Evolutionary conservation across 1,284 basidiomycete species (phyloP).

Genomic region (Ceratobasidium sp.): DNA sequence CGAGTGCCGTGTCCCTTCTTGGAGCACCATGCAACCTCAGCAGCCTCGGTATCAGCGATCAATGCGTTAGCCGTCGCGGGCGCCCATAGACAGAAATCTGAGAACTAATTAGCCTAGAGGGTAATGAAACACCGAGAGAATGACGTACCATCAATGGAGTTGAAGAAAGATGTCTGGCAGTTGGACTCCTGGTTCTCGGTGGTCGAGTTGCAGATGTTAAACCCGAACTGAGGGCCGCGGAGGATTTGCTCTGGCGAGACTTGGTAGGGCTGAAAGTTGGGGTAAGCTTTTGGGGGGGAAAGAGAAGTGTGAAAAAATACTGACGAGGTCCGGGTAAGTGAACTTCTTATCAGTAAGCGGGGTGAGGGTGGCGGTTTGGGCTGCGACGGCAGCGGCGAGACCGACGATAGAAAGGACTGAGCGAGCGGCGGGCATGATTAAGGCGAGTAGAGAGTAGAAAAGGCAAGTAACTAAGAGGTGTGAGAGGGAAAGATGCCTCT

Average conservation of each 20-base stretch:
- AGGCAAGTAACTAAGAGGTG: not conserved
- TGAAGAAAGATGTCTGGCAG: slow-evolving; percentile 55
- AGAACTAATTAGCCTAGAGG: not conserved
- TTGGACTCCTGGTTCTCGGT: slow-evolving; percentile 54
- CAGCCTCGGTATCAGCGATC: slow-evolving; percentile 57
- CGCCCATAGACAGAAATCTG: slow-evolving; percentile 50
- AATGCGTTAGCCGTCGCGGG: slow-evolving; percentile 51
- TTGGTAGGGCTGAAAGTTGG: slow-evolving; percentile 44
- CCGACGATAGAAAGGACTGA: slow-evolving; percentile 40
- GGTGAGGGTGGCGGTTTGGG: slow-evolving; percentile 10
- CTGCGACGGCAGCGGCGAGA: slow-evolving; percentile 32
- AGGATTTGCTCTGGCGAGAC: slow-evolving; percentile 37
- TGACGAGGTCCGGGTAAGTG: slow-evolving; percentile 23
- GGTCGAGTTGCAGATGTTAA: slow-evolving; percentile 55
- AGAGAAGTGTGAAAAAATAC: not conserved
- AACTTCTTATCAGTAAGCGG: slow-evolving; percentile 34
- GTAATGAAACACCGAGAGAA: too few species aligned
- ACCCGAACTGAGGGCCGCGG: slow-evolving; percentile 53
- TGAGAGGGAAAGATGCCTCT: slow-evolving; percentile 21
- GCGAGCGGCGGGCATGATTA: slow-evolving; percentile 44
- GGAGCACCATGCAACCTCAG: slow-evolving; percentile 59
- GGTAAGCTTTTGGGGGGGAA: not conserved
- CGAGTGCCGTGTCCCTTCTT: slow-evolving; percentile 54
- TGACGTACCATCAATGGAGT: slow-evolving; percentile 49
- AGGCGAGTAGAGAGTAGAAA: slow-evolving; percentile 20